phyloP scores from a whole-genome alignment of 192 early-diverging fungal genomes.

The Tieghemiomyces parasiticus region DNA sequence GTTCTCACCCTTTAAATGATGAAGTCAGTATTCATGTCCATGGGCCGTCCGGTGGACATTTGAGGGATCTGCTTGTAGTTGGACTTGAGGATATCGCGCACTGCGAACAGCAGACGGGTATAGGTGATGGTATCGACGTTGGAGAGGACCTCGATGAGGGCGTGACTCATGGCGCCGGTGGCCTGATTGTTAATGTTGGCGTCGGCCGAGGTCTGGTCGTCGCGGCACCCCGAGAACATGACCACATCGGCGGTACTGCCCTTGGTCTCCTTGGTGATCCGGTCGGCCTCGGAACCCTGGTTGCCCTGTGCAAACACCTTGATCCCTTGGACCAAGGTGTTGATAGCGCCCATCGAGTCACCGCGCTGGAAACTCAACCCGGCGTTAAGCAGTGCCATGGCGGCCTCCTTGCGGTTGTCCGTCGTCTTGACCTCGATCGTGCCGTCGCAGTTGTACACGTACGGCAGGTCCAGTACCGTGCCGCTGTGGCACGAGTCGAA shows the following conservation, averaged over 20 bases:
- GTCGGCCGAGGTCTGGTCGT: slow-evolving; percentile 51
- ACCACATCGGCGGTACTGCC: slow-evolving; percentile 47
- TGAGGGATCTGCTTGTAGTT: slow-evolving; percentile 28
- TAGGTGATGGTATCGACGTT: slow-evolving; percentile 22
- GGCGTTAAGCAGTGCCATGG: slow-evolving; percentile 9
- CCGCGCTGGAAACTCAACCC: slow-evolving; percentile 6
- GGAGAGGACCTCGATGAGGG: slow-evolving; percentile 33
- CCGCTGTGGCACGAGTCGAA: slow-evolving; percentile 62
- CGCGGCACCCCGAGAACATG: slow-evolving; percentile 52
- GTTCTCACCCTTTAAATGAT: slow-evolving; percentile 4
- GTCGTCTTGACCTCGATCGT: slow-evolving; percentile 19
- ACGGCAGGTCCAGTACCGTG: slow-evolving; percentile 44
- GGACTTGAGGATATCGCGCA: slow-evolving; percentile 16
- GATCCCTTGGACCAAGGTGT: neutral
- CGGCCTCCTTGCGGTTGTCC: slow-evolving; percentile 20
- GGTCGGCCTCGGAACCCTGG: slow-evolving; percentile 13
- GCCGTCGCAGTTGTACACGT: slow-evolving; percentile 30
- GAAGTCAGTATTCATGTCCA: slow-evolving; percentile 28
- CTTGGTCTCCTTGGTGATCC: slow-evolving; percentile 20
- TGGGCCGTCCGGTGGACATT: slow-evolving; percentile 27
- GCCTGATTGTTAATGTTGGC: slow-evolving; percentile 46
- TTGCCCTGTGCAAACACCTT: slow-evolving; percentile 8
- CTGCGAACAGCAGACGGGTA: slow-evolving; percentile 30
- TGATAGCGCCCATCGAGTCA: neutral
- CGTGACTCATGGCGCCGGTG: slow-evolving; percentile 51